These are phyloP conservation scores for Aspergillus tanneri DNA, from an alignment of 2,329 filamentous ascomycete species.

Conservation along the genomic window DNA sequence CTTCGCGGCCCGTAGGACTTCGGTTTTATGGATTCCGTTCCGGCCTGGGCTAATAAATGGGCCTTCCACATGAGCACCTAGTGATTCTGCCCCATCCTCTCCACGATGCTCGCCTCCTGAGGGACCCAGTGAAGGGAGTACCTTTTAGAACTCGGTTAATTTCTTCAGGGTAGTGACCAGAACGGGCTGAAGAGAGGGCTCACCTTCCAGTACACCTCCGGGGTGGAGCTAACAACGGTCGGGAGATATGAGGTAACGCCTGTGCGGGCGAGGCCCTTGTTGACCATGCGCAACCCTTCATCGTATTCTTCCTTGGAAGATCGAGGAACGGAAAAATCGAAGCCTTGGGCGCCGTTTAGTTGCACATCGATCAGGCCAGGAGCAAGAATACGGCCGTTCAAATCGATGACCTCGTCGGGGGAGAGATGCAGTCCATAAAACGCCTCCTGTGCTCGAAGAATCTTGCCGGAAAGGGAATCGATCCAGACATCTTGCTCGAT, in stretches of 20 bases:
- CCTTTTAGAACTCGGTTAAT: constrained; percentile 22
- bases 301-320: constrained; percentile 66
- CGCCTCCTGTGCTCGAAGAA: constrained; percentile 67
- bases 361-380: constrained; percentile 89
- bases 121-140: constrained; percentile 74
- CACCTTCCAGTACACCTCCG: constrained; percentile 79
- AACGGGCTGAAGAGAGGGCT: background rate
- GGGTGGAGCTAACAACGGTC: constrained; percentile 71
- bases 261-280: constrained; percentile 68
- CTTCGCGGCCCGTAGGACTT: constrained; percentile 66
- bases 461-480: constrained; percentile 75
- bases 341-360: constrained; percentile 87
- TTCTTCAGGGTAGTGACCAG: background rate
- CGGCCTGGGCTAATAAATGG: constrained; percentile 81
- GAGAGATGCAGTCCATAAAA: constrained; percentile 50
- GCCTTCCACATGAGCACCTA: constrained; percentile 88
- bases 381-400: constrained; percentile 77
- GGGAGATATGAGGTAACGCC: constrained; percentile 87
- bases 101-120: constrained; percentile 61
- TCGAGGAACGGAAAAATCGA: constrained; percentile 81
- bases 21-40: constrained; percentile 79
- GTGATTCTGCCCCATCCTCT: constrained; percentile 73
- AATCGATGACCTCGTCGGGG: constrained; percentile 73
- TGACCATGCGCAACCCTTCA: constrained; percentile 69
- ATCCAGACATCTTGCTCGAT: constrained; percentile 85